phyloP scores from a whole-genome alignment of 2,329 filamentous ascomycete genomes.

The Colletotrichum graminicola region DNA sequence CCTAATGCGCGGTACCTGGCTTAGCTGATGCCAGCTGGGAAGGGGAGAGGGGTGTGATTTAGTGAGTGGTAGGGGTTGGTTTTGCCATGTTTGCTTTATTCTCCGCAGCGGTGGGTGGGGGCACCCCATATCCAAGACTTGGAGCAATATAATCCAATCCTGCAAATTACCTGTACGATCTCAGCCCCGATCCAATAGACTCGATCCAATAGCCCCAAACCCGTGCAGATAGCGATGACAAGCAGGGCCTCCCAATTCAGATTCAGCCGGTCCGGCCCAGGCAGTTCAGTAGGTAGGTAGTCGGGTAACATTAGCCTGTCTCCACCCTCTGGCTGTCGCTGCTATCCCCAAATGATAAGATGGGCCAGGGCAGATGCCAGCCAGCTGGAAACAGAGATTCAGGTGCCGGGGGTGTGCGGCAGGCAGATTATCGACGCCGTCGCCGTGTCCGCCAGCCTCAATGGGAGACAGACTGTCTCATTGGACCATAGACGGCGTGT shows the following conservation, averaged over 20 bases:
- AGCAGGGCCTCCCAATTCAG: background rate
- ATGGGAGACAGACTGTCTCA: background rate
- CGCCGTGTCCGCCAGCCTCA: background rate
- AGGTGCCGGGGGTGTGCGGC: background rate
- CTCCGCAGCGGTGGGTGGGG: background rate
- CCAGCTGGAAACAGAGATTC: background rate
- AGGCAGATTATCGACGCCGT: constrained; percentile 2
- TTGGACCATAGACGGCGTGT: background rate
- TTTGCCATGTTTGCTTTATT: constrained; percentile 19
- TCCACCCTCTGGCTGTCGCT: background rate
- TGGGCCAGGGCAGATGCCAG: background rate
- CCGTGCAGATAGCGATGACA: background rate
- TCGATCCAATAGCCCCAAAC: constrained; percentile 3
- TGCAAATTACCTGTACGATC: background rate
- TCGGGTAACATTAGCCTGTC: background rate
- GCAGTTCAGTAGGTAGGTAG: background rate
- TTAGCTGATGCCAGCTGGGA: background rate
- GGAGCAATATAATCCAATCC: background rate
- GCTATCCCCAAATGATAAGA: background rate
- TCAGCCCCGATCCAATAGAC: constrained; percentile 9
- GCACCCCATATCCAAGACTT: too few species aligned
- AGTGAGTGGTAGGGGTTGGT: background rate
- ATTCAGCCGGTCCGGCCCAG: background rate
- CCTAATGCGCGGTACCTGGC: background rate
- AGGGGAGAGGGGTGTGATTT: too few species aligned